Percentiles rank a stretch among this genome's conserved stretches.
phyloP scores from a whole-genome alignment of 208 protist genomes.

The Wallacemonas sp. region DNA sequence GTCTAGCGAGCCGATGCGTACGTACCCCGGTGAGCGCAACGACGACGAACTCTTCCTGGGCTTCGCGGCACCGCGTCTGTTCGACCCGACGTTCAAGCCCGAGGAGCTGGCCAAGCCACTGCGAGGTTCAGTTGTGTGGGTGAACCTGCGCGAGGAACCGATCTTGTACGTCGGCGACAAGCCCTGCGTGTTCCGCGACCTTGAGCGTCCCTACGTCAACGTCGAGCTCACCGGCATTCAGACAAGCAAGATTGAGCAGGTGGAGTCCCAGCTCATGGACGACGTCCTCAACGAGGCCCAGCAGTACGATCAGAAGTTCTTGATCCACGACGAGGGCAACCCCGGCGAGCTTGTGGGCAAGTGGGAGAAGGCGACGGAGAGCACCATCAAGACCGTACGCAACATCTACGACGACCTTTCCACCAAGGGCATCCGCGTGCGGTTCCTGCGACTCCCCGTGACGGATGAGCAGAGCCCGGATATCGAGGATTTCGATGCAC shows the following conservation, averaged over 20 bases:
- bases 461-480: conserved; percentile 88
- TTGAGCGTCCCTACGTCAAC: conserved; percentile 87
- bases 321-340: conserved; percentile 86
- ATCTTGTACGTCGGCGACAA: conserved; percentile 87
- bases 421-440: conserved; percentile 50
- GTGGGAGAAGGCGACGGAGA: conserved; percentile 63
- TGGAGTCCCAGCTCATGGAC: conserved; percentile 63
- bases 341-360: conserved; percentile 85
- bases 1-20: conserved; percentile 54
- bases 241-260: conserved; percentile 78
- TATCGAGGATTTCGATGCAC: conserved; percentile 73
- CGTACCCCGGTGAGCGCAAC: conserved; percentile 74
- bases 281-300: conserved; percentile 81
- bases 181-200: conserved; percentile 83
- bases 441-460: conserved; percentile 74
- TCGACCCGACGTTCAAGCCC: conserved; percentile 68
- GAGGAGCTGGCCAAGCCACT: conserved; percentile 66
- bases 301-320: conserved; percentile 73
- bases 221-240: conserved; percentile 88
- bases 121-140: conserved; percentile 83
- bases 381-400: conserved; percentile 80
- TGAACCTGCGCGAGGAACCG: conserved; percentile 87
- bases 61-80: conserved; percentile 76
- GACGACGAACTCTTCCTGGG: conserved; percentile 76
- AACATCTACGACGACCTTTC: conserved; percentile 75